phyloP scores from a whole-genome alignment of 2,329 filamentous ascomycete species.

The Penicillium sp. region DNA sequence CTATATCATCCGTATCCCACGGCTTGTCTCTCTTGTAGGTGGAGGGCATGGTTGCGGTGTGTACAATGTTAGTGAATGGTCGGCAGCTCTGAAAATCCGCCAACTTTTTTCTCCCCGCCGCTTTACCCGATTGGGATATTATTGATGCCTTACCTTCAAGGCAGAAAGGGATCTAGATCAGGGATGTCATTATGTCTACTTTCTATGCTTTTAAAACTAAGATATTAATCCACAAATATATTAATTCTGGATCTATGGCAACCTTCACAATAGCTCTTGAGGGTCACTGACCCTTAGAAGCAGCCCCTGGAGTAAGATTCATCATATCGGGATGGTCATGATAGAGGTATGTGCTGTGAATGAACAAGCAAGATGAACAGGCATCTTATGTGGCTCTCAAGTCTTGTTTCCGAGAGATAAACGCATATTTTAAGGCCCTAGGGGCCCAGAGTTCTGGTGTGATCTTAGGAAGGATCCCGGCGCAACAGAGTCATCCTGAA shows the following conservation, averaged over 20 bases:
- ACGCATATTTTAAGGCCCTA: background rate
- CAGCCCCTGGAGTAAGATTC: conserved; percentile 1
- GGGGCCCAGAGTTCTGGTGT: no score
- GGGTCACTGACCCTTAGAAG: no score
- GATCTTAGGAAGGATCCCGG: conserved; percentile 1
- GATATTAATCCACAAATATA: background rate
- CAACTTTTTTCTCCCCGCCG: conserved; percentile 26
- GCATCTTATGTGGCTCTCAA: background rate
- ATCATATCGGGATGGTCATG: conserved; percentile 7
- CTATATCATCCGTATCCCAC: conserved; percentile 94
- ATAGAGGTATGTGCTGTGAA: background rate
- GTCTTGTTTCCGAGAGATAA: background rate
- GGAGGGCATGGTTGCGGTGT: conserved; percentile 64
- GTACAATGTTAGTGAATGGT: conserved; percentile 12
- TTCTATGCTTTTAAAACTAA: background rate
- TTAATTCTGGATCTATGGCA: background rate
- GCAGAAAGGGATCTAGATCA: background rate
- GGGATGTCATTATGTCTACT: background rate
- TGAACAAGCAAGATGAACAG: background rate
- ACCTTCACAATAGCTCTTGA: background rate
- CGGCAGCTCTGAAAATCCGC: conserved; percentile 22
- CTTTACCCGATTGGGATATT: conserved; percentile 15
- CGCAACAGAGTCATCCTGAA: conserved; percentile 6
- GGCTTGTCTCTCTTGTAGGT: conserved; percentile 86
- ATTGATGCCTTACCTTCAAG: background rate